Base-by-base conservation (phyloP, 805 yeast genomes). In the Suhomyces pyralidae region DNA sequence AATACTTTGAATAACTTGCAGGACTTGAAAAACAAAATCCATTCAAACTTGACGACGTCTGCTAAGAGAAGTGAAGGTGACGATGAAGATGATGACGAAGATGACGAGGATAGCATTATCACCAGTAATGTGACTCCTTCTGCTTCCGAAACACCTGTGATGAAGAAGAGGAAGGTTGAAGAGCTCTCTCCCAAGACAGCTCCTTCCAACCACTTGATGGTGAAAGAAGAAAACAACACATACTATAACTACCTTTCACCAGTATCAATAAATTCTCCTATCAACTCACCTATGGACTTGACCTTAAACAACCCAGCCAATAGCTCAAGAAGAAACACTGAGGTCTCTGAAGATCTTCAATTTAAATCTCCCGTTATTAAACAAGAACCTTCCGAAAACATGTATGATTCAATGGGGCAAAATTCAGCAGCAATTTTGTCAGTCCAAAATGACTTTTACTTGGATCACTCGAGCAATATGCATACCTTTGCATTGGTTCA, bases 361-460 rank as follows among this genome's bases (percentile, higher is more conserved):
- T 9, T 24, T 30, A 42, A 24, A 42, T 34, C 49, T 36, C 49
- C 49, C 15, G 22, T 46, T 22, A 20, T 46, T 15, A 46, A 46
- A 34, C 24, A 17, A 15, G 49, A 46, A 36, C 49, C 42, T 15
- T 17, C 19, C 40, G 14, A 15, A 40, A 48, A 19, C 51, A 26
- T 22, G 51, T 40, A 48, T 62, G 76, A 69, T 64, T 61, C 55
- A 52, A 61, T 73, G 74, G 77, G 67, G 77, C 78, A 74, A 71
- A 72, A 73, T 73, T 73, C 78, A 66, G 78, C 69, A 74, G 78
- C 63, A 68, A 73, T 73, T 74, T 71, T 70, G 75, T 65, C 55
- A 53, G 59, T 59, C 53, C 34, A 40, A 20, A 10, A 24, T n/a
- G 38, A 38, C 38, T 36, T 17, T 10, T n/a, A 12, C 22, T 8